Percentiles rank a stretch among this genome's conserved stretches.
phyloP scores from a whole-genome alignment of 2,329 filamentous ascomycete species.

The Elsinoe perseae region DNA sequence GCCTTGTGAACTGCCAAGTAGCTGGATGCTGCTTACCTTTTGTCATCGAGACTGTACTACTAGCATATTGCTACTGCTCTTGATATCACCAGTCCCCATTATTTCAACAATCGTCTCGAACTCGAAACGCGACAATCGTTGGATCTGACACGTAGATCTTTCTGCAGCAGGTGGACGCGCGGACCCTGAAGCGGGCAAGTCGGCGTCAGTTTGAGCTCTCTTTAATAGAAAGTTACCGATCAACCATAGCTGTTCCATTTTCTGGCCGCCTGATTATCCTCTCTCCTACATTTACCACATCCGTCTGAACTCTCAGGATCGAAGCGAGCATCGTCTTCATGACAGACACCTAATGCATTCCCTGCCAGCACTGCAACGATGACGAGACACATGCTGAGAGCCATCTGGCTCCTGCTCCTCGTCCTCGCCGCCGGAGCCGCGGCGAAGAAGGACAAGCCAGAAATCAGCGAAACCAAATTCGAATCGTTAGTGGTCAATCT shows the following conservation, averaged over 20 bases:
- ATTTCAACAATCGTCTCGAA: not conserved
- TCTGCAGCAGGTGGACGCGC: conserved; percentile 1
- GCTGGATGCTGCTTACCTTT: too few species aligned
- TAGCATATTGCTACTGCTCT: too few species aligned
- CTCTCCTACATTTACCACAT: not conserved
- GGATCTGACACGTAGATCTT: conserved; percentile 1
- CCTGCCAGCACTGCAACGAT: not conserved
- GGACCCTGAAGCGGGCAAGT: conserved; percentile 10
- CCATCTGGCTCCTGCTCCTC: conserved; percentile 15
- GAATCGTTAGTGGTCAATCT: conserved; percentile 59
- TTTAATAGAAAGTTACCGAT: conserved; percentile 2
- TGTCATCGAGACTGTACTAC: too few species aligned
- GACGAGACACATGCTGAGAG: conserved; percentile 11
- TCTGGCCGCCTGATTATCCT: not conserved
- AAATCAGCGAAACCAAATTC: conserved; percentile 58
- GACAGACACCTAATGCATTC: conserved; percentile 4
- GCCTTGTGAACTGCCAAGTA: too few species aligned
- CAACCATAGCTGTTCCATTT: conserved; percentile 8
- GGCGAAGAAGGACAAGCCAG: conserved; percentile 42
- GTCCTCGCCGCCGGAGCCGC: conserved; percentile 15
- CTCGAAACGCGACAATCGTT: not conserved
- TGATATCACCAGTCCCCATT: too few species aligned
- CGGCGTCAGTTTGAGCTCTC: conserved; percentile 3
- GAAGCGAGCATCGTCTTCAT: not conserved
- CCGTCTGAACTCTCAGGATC: not conserved